Conservation (phyloP, 1,284 basidiomycete genomes). For the Wallemia ichthyophaga region DNA sequence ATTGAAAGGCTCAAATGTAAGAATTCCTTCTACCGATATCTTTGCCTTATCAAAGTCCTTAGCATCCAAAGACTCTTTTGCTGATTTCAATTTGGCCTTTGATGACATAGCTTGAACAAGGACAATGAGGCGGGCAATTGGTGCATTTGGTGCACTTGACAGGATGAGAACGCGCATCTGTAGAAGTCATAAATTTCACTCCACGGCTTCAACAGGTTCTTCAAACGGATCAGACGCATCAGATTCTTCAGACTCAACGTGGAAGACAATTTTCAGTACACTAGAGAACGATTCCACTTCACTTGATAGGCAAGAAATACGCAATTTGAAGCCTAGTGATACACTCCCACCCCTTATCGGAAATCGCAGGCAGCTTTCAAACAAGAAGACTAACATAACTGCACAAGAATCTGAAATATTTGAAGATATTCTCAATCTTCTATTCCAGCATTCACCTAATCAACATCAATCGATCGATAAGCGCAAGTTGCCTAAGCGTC, state of each 20-base stretch:
- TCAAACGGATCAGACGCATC: too few species aligned
- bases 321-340: neutral
- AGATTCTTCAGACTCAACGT: neutral
- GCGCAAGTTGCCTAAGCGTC: neutral
- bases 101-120: neutral
- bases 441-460: neutral
- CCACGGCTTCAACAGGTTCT: neutral
- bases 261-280: neutral
- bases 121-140: neutral
- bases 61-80: neutral
- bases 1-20: neutral
- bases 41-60: neutral
- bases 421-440: neutral
- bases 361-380: neutral
- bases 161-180: too few species aligned
- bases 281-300: neutral
- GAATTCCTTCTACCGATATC: neutral
- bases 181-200: too few species aligned
- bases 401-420: neutral
- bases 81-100: neutral
- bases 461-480: neutral
- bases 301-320: neutral
- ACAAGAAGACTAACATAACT: neutral
- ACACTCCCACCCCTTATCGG: neutral
- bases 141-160: too few species aligned